Evolutionary conservation across 257 asterid species (phyloP).

Genomic region (Fraxinus pennsylvanica): DNA sequence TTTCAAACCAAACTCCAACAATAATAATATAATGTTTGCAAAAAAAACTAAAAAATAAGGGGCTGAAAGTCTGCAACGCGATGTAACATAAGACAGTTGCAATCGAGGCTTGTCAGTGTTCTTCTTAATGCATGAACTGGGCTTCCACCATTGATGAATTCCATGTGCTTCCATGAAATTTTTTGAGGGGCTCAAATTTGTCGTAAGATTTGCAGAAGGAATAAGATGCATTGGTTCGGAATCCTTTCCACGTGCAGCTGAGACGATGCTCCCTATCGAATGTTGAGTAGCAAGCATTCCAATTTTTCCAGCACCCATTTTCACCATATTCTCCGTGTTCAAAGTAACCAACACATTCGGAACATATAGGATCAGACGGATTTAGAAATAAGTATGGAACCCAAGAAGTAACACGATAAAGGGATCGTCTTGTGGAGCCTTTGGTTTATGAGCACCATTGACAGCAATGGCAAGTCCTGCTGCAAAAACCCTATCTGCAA

Average conservation of each 20-base stretch:
- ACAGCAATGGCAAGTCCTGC: constrained; percentile 62
- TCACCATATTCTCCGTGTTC: constrained; percentile 60
- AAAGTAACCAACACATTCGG: constrained; percentile 61
- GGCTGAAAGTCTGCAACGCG: too few relatives aligned
- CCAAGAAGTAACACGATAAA: constrained; percentile 57
- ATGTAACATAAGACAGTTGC: too few relatives aligned
- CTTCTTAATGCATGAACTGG: too few relatives aligned
- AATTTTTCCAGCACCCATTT: constrained; percentile 42
- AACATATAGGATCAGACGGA: constrained; percentile 57
- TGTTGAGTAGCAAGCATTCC: constrained; percentile 61
- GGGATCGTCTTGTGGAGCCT: constrained; percentile 21
- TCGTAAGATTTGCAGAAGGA: constrained; percentile 59
- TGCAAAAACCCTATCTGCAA: constrained; percentile 48
- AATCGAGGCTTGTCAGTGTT: too few relatives aligned
- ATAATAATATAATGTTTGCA: too few relatives aligned
- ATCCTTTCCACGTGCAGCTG: constrained; percentile 41
- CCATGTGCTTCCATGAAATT: constrained; percentile 57
- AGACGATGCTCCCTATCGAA: constrained; percentile 51
- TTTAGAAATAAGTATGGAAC: constrained; percentile 59
- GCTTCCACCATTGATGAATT: constrained; percentile 75
- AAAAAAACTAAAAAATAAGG: too few relatives aligned
- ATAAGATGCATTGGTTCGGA: constrained; percentile 58
- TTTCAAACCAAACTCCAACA: too few relatives aligned
- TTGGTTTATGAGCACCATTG: constrained; percentile 8
- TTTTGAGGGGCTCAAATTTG: constrained; percentile 31